phyloP scores from a whole-genome alignment of 179 eudicot genomes.

The Silene coronaria region DNA sequence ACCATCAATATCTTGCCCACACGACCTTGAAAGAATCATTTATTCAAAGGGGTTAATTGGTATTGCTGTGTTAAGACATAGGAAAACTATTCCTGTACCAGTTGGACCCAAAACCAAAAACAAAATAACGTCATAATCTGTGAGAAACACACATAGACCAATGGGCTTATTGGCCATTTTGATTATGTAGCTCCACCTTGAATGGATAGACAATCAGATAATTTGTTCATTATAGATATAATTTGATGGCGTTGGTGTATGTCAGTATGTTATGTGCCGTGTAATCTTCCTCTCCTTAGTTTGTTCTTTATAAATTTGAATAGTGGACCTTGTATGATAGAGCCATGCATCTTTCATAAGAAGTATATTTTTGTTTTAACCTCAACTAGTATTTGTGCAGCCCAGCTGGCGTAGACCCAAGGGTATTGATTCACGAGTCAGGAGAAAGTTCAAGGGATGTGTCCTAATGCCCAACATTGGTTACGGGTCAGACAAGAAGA shows the following conservation, averaged over 20 bases:
- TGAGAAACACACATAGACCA: no score
- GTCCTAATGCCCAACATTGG: constrained; percentile 62
- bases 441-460: constrained; percentile 61
- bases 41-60: no score
- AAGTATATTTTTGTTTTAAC: background rate
- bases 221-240: no score
- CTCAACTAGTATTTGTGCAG: constrained; percentile 21
- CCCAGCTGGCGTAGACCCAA: constrained; percentile 58
- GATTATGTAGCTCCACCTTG: no score
- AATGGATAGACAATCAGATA: background rate
- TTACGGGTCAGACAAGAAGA: constrained; percentile 63
- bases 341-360: no score
- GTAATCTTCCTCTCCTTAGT: no score
- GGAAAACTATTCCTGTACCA: no score
- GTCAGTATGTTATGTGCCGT: no score
- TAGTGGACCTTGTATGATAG: background rate
- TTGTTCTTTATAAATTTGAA: background rate
- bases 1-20: background rate
- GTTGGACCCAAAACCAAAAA: no score
- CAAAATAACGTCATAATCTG: no score
- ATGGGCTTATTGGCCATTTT: no score
- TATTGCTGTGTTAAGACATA: no score
- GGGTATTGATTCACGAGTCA: constrained; percentile 62
- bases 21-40: background rate
- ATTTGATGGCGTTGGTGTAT: background rate